Evolutionary conservation across 176 grass and related monocot species (phyloP).

Genomic region (Rhipidocladum racemiflorum): DNA sequence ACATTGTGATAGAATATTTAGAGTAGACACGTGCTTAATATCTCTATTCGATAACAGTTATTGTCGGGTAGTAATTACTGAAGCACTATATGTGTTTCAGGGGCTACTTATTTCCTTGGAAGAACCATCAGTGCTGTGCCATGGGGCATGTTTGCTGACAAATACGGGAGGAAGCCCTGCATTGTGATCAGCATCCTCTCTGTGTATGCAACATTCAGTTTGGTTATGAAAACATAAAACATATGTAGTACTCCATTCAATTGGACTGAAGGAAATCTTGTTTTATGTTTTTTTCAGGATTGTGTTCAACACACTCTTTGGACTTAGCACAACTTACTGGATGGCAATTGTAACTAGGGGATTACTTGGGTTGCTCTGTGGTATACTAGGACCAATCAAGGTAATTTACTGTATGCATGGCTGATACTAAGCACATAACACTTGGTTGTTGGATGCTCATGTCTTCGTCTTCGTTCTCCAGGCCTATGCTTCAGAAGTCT

Average conservation of each 20-base stretch:
- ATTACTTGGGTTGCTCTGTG: slow-evolving; percentile 54
- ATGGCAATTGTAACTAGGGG: slow-evolving; percentile 63
- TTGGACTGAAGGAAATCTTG: neutral
- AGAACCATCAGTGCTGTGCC: slow-evolving; percentile 62
- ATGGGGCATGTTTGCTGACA: slow-evolving; percentile 77
- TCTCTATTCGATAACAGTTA: neutral
- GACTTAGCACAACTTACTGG: slow-evolving; percentile 69
- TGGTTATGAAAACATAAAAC: neutral
- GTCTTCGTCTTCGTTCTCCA: slow-evolving; percentile 24
- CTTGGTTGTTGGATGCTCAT: slow-evolving; percentile 6
- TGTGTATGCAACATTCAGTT: slow-evolving; percentile 41
- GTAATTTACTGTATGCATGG: slow-evolving; percentile 15
- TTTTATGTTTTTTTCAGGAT: slow-evolving; percentile 35
- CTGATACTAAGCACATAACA: neutral
- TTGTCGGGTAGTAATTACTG: neutral
- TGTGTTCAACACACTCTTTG: slow-evolving; percentile 71
- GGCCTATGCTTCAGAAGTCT: slow-evolving; percentile 81
- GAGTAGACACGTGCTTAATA: neutral
- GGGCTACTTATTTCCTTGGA: slow-evolving; percentile 59
- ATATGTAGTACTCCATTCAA: neutral
- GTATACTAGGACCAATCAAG: slow-evolving; percentile 74
- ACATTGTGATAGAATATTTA: neutral
- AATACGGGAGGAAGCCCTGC: slow-evolving; percentile 68
- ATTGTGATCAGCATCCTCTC: slow-evolving; percentile 62
- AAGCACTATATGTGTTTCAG: slow-evolving; percentile 37